A percentile compares a stretch with the other conserved stretches of the same genome.
Conservation (phyloP, 169 alveolate genomes). For the Eimeria sp. region DNA sequence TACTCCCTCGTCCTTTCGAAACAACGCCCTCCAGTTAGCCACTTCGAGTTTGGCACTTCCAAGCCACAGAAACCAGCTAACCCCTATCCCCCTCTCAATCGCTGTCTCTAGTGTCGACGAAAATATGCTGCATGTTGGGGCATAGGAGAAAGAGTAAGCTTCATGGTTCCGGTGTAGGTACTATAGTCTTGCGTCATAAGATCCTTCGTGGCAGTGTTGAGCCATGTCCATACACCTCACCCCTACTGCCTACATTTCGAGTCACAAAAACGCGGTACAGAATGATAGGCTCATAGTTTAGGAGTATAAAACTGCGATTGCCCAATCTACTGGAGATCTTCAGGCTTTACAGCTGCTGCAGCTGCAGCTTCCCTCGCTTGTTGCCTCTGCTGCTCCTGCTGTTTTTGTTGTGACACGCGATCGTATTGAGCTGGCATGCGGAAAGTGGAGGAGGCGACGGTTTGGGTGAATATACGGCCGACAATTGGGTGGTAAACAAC, state of each 20-base stretch:
- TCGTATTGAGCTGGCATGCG: slow-evolving; percentile 66
- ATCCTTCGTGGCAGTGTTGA: not conserved
- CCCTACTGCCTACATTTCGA: not conserved
- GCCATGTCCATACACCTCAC: not conserved
- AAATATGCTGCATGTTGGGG: not conserved
- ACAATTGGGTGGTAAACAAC: slow-evolving; percentile 71
- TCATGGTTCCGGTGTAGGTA: not conserved
- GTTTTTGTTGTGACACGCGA: slow-evolving; percentile 46
- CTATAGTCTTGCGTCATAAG: not conserved
- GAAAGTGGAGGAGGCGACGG: slow-evolving; percentile 69
- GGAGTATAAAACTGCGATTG: not conserved
- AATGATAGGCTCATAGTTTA: not conserved
- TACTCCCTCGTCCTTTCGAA: not conserved
- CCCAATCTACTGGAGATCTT: not conserved
- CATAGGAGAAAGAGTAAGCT: not conserved
- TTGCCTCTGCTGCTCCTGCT: slow-evolving; percentile 54
- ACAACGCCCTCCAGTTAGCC: not conserved
- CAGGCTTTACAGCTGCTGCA: slow-evolving; percentile 34
- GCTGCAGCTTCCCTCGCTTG: slow-evolving; percentile 34
- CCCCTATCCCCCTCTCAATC: not conserved
- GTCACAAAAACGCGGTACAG: not conserved
- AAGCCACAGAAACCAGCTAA: not conserved
- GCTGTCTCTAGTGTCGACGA: not conserved
- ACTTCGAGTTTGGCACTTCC: not conserved
- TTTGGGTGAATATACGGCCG: slow-evolving; percentile 61